Evolutionary conservation across 2,329 filamentous ascomycete genomes (phyloP), one percentile per base, ranked within the genome.

Genomic region (Trichoderma gracile): DNA sequence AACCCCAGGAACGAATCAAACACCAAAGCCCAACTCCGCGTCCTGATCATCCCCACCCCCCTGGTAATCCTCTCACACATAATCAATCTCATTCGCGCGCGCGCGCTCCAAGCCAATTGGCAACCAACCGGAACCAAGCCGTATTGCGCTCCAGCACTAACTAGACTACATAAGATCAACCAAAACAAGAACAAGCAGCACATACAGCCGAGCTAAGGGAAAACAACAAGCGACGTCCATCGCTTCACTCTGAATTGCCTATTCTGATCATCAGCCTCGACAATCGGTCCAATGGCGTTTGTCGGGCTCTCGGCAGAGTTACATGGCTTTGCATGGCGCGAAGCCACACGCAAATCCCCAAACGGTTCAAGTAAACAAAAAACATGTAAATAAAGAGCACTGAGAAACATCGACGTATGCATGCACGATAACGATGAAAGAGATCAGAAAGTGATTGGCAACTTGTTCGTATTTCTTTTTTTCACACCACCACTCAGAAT

Each of bases 391-490:
- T 8, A 55, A 17, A 56, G 2, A 5, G 19, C 15, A 45, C 30
- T 30, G 30, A 17, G 19, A 3, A n/a, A 33, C 43, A 8, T 38
- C 33, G 3, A 30, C 23, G 30, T n/a, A 43, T n/a, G 38, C 57
- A 42, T 27, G 46, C 21, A 42, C 21, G 9, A 43, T 27, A n/a
- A 9, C 9, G 5, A 50, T 5, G 15, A 30, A n/a, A 17, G 4
- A 8, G 3, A n/a, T 21, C 6, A 9, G 5, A 15, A 8, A 46
- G 14, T 15, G 33, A 23, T 38, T 27, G 23, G 49, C 40, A 57
- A 53, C 63, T 64, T 64, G 55, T 59, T 64, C 43, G 63, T 46
- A 64, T 64, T 64, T 30, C 33, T 40, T 59, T 64, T 64, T 40
- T 59, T 64, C 59, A 15, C 30, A 25, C 3, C 46, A 53, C 61